Conservation (phyloP, 1,139 yeast genomes). For the Yamadazyma taylorii region DNA sequence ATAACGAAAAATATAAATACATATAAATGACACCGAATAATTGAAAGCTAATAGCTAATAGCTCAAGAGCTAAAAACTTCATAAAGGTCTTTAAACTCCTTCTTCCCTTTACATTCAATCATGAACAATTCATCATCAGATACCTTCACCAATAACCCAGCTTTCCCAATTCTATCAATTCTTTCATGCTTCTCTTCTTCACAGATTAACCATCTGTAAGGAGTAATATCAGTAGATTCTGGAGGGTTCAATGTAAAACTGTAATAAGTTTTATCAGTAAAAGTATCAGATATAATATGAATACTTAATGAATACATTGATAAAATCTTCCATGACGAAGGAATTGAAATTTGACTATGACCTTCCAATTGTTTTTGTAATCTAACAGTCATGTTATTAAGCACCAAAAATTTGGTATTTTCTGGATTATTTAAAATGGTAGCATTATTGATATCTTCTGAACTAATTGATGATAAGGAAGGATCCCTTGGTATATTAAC, state of each 20-base stretch:
- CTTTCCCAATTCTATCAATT: conserved; percentile 45
- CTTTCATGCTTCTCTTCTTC: conserved; percentile 31
- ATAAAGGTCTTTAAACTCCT: conserved; percentile 37
- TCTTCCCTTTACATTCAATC: conserved; percentile 50
- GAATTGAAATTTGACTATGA: conserved; percentile 29
- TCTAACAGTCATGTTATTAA: conserved; percentile 36
- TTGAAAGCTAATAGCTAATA: too few species aligned
- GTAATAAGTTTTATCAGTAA: conserved; percentile 28
- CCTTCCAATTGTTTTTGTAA: conserved; percentile 40
- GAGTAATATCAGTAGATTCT: conserved; percentile 16
- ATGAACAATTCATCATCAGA: conserved; percentile 36
- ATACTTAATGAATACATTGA: conserved; percentile 40
- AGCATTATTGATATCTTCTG: conserved; percentile 21
- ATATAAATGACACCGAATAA: conserved; percentile 1
- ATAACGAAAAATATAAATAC: neutral
- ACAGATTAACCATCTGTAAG: conserved; percentile 36
- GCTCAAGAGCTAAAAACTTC: conserved; percentile 30
- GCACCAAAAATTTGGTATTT: conserved; percentile 19
- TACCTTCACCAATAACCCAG: conserved; percentile 42
- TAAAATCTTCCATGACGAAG: conserved; percentile 46
- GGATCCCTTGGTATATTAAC: conserved; percentile 13
- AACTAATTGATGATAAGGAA: conserved; percentile 18
- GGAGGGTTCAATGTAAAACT: conserved; percentile 28
- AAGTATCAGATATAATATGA: conserved; percentile 27
- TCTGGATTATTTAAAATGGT: conserved; percentile 26